phyloP scores from a whole-genome alignment of 371 early-diverging fungal species.

The Syncephalastrum racemosum region DNA sequence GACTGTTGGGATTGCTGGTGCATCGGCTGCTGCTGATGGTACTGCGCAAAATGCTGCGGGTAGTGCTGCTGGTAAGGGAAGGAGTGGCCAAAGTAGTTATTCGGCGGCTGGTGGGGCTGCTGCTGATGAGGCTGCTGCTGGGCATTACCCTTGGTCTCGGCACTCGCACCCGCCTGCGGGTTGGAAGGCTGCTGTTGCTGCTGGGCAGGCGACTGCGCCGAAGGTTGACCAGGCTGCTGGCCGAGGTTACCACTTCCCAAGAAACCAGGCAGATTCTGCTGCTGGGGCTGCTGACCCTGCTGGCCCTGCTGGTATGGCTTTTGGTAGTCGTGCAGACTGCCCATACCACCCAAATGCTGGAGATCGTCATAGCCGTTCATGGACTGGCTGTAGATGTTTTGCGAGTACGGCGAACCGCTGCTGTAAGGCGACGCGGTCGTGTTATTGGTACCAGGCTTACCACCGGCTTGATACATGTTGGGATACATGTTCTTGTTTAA shows the following conservation, averaged over 20 bases:
- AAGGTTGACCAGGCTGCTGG: slow-evolving; percentile 6
- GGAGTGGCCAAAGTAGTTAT: slow-evolving; percentile 20
- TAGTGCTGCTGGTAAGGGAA: slow-evolving; percentile 16
- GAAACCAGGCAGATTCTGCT: slow-evolving; percentile 24
- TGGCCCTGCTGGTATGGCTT: slow-evolving; percentile 27
- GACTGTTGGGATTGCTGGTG: slow-evolving; percentile 11
- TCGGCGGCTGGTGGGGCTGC: slow-evolving; percentile 2
- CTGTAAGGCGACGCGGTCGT: slow-evolving; percentile 33
- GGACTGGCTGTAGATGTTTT: slow-evolving; percentile 45
- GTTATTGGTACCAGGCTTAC: slow-evolving; percentile 30
- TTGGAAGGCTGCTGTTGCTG: slow-evolving; percentile 13
- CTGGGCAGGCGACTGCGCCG: slow-evolving; percentile 5
- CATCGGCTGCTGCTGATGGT: slow-evolving; percentile 12
- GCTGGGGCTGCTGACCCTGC: slow-evolving; percentile 8
- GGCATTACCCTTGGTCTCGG: neutral
- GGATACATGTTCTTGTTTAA: slow-evolving; percentile 85
- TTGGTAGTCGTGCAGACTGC: slow-evolving; percentile 47
- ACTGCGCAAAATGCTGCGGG: slow-evolving; percentile 13
- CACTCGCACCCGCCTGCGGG: slow-evolving; percentile 5
- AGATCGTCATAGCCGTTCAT: slow-evolving; percentile 46
- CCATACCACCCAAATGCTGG: slow-evolving; percentile 27
- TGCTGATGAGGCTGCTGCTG: slow-evolving; percentile 15
- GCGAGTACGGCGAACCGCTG: slow-evolving; percentile 35
- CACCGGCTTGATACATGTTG: slow-evolving; percentile 53
- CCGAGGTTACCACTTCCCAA: slow-evolving; percentile 10